Conservation (phyloP, 2,329 filamentous ascomycete species). For the Grosmannia huntii region DNA sequence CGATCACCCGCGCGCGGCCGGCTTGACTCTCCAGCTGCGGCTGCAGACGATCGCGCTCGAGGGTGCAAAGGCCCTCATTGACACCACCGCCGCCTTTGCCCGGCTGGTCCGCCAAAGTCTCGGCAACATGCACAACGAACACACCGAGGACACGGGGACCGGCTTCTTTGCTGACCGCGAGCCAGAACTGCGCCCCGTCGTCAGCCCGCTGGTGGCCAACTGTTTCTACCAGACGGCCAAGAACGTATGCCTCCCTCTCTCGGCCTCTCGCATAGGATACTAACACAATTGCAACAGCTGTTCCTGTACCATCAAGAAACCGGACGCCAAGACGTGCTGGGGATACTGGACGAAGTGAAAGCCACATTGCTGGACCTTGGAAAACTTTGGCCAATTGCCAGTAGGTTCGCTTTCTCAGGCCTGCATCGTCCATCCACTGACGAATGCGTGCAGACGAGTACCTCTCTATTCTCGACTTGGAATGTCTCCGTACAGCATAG, state of each 20-base stretch:
- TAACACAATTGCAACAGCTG: neutral
- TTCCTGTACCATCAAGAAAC: constrained; percentile 7
- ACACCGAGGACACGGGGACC: neutral
- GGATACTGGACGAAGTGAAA: neutral
- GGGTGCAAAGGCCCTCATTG: constrained; percentile 3
- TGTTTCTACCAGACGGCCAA: constrained; percentile 8
- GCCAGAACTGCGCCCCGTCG: constrained; percentile 1
- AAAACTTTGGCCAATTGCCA: constrained; percentile 1
- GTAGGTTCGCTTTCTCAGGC: neutral
- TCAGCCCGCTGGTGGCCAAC: constrained; percentile 5
- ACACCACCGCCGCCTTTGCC: neutral
- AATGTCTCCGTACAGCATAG: neutral
- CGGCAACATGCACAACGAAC: neutral
- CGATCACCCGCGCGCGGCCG: constrained; percentile 4
- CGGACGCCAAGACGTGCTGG: neutral
- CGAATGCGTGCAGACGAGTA: constrained; percentile 1
- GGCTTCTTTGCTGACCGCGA: neutral
- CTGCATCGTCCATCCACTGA: neutral
- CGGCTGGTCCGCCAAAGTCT: neutral
- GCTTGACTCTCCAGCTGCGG: constrained; percentile 6
- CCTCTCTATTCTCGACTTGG: constrained; percentile 1
- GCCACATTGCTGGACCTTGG: neutral
- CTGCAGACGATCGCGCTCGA: constrained; percentile 7
- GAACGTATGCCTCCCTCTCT: neutral
- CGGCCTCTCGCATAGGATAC: too few relatives aligned